phyloP scores from a whole-genome alignment of 345 rosid species.

The Eucalyptus cloeziana region DNA sequence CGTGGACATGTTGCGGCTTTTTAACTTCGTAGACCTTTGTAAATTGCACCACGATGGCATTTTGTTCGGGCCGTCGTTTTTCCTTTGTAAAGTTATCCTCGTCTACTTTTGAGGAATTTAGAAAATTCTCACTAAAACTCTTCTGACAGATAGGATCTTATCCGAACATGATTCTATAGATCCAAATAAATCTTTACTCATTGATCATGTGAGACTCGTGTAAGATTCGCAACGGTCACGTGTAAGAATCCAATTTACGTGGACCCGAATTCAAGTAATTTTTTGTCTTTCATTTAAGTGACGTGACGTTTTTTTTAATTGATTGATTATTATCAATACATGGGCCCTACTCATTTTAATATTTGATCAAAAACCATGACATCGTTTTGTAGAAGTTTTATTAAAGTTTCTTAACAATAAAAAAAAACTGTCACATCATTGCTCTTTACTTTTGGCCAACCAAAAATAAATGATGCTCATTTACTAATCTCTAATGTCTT shows the following conservation, averaged over 20 bases:
- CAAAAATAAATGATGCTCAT: not conserved
- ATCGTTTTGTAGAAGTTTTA: not conserved
- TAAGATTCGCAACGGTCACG: not conserved
- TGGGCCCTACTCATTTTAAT: not conserved
- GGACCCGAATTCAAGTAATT: not conserved
- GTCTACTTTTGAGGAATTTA: not conserved
- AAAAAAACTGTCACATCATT: not conserved
- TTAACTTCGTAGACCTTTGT: not conserved
- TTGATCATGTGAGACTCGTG: not conserved
- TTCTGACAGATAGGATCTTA: not conserved
- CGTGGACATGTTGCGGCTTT: not conserved
- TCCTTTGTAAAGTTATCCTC: not conserved
- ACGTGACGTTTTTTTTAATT: not conserved
- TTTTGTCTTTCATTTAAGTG: not conserved
- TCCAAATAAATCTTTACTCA: not conserved
- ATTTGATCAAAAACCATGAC: not conserved
- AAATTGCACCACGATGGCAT: not conserved
- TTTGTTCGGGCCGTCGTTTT: not conserved
- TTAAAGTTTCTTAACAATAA: not conserved
- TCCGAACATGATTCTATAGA: not conserved
- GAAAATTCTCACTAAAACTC: not conserved
- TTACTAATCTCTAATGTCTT: not conserved
- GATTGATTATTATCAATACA: not conserved
- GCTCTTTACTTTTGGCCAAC: not conserved
- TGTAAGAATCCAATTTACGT: not conserved